These are phyloP conservation scores for Zymoseptoria tritici DNA, from an alignment of 2,329 filamentous ascomycete species.

Conservation along the genomic window DNA sequence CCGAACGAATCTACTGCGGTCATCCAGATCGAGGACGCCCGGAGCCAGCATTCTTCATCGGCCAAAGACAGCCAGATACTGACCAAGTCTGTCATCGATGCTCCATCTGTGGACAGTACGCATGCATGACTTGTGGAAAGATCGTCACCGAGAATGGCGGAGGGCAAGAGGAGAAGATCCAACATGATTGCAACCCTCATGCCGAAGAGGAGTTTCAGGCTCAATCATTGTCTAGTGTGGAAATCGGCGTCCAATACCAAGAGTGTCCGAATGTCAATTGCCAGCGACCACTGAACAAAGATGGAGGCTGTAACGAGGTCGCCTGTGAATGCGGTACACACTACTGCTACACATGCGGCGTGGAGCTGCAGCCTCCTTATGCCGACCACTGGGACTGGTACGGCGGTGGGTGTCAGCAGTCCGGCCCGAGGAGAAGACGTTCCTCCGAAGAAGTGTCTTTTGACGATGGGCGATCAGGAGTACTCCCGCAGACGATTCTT, in stretches of 20 bases:
- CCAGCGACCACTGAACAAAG: not conserved
- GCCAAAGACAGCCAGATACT: not conserved
- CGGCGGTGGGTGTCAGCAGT: too few species aligned
- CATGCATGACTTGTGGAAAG: not conserved
- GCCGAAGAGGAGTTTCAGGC: not conserved
- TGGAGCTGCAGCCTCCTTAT: too few species aligned
- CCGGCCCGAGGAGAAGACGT: too few species aligned
- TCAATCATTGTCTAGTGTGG: not conserved
- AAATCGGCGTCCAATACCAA: not conserved
- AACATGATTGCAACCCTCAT: not conserved
- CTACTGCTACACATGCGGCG: not conserved
- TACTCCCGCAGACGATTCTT: too few species aligned
- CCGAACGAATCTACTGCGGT: not conserved
- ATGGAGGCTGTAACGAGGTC: not conserved
- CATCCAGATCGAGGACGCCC: not conserved
- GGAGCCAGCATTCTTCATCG: not conserved
- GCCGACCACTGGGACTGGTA: too few species aligned
- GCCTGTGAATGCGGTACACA: not conserved
- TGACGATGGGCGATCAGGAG: not conserved
- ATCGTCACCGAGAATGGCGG: not conserved
- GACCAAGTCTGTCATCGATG: not conserved
- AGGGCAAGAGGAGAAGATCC: not conserved
- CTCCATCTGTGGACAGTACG: not conserved
- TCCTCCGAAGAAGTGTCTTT: not conserved
- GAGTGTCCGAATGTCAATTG: not conserved